Conservation (phyloP, 208 protist species). For the Leishmania braziliensis region DNA sequence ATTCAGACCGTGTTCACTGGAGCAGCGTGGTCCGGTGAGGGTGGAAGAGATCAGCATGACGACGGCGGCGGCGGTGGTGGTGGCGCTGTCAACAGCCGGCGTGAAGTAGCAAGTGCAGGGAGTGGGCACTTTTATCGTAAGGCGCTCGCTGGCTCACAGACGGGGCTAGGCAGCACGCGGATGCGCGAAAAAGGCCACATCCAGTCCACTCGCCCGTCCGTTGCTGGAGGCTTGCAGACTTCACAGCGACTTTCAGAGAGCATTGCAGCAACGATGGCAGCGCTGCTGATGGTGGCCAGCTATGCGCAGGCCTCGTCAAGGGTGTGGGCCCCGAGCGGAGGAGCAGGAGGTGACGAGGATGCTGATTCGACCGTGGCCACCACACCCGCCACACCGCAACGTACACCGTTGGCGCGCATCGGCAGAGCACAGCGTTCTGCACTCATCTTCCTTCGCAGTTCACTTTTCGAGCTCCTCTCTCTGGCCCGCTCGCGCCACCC, state of each 20-base stretch:
- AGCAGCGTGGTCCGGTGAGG: background rate
- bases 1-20: slow-evolving; percentile 8
- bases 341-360: background rate
- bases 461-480: background rate
- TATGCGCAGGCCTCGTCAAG: slow-evolving; percentile 17
- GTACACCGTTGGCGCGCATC: background rate
- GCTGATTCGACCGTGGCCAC: background rate
- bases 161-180: background rate
- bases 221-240: background rate
- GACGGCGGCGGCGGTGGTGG: background rate
- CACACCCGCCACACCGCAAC: background rate
- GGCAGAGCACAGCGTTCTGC: background rate
- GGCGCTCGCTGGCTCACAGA: background rate
- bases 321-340: slow-evolving; percentile 11
- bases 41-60: background rate
- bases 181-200: background rate
- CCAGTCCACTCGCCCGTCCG: background rate
- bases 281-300: slow-evolving; percentile 14
- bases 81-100: background rate
- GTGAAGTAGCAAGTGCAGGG: background rate
- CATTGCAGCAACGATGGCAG: background rate
- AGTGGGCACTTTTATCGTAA: background rate
- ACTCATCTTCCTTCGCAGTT: slow-evolving; percentile 4
- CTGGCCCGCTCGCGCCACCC: background rate
- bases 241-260: background rate